Conservation (phyloP, 2,329 filamentous ascomycete species). For the Colletotrichum aenigma region DNA sequence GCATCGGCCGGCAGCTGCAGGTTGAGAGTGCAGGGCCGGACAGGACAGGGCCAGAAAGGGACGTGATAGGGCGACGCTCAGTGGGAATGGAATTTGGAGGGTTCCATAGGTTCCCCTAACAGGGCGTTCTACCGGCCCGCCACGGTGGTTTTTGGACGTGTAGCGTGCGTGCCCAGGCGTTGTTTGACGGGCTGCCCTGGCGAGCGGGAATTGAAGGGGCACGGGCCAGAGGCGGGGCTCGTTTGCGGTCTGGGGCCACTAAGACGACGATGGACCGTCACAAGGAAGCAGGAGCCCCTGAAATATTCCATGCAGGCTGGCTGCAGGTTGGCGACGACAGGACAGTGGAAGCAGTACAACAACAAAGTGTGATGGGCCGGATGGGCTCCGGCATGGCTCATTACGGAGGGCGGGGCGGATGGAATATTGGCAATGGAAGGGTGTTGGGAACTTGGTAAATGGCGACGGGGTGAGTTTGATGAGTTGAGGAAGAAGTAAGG, state of each 20-base stretch:
- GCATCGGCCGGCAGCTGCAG: slow-evolving; percentile 7
- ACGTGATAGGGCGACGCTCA: neutral
- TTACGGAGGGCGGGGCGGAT: slow-evolving; percentile 4
- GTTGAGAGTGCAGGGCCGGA: neutral
- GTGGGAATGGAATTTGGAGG: neutral
- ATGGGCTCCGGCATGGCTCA: neutral
- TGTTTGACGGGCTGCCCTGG: neutral
- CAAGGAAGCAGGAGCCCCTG: neutral
- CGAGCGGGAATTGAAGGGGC: neutral
- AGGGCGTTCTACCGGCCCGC: neutral
- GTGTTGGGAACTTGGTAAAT: neutral
- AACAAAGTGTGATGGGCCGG: neutral
- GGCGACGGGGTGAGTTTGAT: slow-evolving; percentile 7
- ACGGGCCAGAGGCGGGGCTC: neutral
- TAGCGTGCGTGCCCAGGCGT: neutral
- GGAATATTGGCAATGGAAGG: neutral
- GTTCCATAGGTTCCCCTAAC: neutral
- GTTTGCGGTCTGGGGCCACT: neutral
- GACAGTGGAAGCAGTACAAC: neutral
- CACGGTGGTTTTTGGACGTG: neutral
- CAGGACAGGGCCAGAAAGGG: neutral
- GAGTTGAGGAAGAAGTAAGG: neutral
- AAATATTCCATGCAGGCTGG: neutral
- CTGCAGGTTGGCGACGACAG: neutral
- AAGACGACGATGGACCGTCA: neutral